Evolutionary conservation across 305 asterid species (phyloP).

Genomic region (Solanum hybrid): DNA sequence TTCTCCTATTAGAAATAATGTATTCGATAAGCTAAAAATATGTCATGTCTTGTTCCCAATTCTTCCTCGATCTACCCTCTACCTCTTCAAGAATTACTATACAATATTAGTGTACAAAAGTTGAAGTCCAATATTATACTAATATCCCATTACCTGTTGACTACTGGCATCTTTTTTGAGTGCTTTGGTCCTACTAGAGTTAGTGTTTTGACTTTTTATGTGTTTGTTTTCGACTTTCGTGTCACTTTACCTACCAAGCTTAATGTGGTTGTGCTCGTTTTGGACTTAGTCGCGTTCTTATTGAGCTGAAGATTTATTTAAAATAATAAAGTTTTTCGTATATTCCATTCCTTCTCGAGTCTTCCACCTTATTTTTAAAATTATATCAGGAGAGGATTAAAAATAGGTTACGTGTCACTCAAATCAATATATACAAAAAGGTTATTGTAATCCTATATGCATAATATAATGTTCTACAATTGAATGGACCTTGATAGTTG

Average conservation of each 20-base stretch:
- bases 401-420: neutral
- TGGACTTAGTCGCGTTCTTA: neutral
- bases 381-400: neutral
- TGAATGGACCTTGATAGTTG: neutral
- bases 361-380: accelerated
- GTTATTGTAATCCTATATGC: neutral
- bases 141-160: neutral
- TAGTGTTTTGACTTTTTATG: neutral
- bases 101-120: neutral
- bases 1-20: neutral
- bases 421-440: neutral
- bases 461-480: neutral
- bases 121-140: neutral
- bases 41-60: neutral
- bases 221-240: neutral
- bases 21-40: neutral
- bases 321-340: neutral
- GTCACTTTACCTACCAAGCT: neutral
- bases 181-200: neutral
- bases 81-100: neutral
- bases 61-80: neutral
- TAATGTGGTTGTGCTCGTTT: neutral
- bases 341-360: accelerated
- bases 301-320: neutral
- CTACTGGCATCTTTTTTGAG: neutral